Percentiles rank a stretch among this genome's conserved stretches.
phyloP scores from a whole-genome alignment of 176 grass and related monocot species.

The Oryza brachyantha region DNA sequence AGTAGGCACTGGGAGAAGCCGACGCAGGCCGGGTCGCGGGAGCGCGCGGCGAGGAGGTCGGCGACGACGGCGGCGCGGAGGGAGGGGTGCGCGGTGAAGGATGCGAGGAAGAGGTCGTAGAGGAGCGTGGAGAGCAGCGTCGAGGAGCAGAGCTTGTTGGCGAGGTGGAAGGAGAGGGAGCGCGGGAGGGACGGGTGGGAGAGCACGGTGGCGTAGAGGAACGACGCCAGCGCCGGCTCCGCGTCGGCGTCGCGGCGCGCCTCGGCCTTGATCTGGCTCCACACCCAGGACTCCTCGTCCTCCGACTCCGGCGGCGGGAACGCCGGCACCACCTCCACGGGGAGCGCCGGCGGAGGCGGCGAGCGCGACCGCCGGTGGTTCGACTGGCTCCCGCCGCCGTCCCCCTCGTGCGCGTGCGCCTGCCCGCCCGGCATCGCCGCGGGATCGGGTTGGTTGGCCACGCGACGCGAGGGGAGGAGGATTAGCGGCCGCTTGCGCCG shows the following conservation, averaged over 20 bases:
- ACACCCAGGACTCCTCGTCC: constrained; percentile 82
- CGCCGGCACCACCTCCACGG: constrained; percentile 42
- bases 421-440: constrained; percentile 50
- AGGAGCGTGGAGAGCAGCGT: constrained; percentile 13
- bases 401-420: constrained; percentile 11
- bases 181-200: constrained; percentile 53
- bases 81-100: constrained; percentile 52
- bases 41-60: background rate
- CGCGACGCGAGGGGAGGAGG: background rate
- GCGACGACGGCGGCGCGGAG: constrained; percentile 53
- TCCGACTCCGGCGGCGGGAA: constrained; percentile 83
- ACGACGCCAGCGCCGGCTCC: too few relatives aligned
- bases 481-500: background rate
- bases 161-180: constrained; percentile 85
- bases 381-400: constrained; percentile 14
- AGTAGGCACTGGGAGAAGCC: constrained; percentile 89
- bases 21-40: constrained; percentile 77
- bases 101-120: constrained; percentile 7
- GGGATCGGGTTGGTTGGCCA: background rate
- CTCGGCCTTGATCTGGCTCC: constrained; percentile 90
- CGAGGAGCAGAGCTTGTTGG: constrained; percentile 99
- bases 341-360: constrained; percentile 23
- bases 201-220: too few relatives aligned
- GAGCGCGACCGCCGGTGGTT: constrained; percentile 1
- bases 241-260: background rate